Evolutionary conservation across 495 filamentous ascomycete genomes (phyloP).

Genomic region (Neurospora discreta): DNA sequence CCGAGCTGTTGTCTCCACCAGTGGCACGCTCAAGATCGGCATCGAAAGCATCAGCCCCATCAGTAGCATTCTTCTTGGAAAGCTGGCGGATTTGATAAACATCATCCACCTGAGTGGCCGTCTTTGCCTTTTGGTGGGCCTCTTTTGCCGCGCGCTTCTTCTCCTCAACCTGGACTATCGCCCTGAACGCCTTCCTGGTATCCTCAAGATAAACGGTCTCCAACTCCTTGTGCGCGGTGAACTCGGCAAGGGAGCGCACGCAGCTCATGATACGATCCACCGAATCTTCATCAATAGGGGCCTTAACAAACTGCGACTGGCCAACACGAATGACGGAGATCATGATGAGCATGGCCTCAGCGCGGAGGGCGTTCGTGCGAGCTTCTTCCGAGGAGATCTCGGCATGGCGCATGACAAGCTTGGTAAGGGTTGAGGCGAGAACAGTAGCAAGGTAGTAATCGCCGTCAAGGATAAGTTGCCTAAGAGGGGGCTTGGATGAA

Average conservation of each 20-base stretch:
- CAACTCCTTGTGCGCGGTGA: slow-evolving; percentile 75
- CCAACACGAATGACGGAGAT: slow-evolving; percentile 96
- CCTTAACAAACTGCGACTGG: slow-evolving; percentile 95
- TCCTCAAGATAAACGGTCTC: slow-evolving; percentile 92
- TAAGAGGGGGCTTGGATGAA: slow-evolving; percentile 89
- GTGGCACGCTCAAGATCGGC: slow-evolving; percentile 89
- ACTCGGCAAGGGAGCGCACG: slow-evolving; percentile 86
- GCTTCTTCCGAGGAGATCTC: slow-evolving; percentile 81
- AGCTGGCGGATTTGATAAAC: slow-evolving; percentile 86
- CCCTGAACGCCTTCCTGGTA: slow-evolving; percentile 88
- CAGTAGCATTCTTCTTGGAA: slow-evolving; percentile 77
- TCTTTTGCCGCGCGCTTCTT: slow-evolving; percentile 91
- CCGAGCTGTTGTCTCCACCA: slow-evolving; percentile 67
- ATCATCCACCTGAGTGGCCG: slow-evolving; percentile 90
- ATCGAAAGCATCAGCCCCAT: slow-evolving; percentile 77
- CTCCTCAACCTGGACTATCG: slow-evolving; percentile 97
- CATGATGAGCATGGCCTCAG: slow-evolving; percentile 99
- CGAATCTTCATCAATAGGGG: slow-evolving; percentile 94
- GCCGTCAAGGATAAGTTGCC: slow-evolving; percentile 91
- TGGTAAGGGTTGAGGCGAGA: slow-evolving; percentile 87
- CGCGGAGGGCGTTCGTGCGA: slow-evolving; percentile 86
- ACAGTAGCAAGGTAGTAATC: slow-evolving; percentile 97
- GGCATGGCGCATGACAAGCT: slow-evolving; percentile 95
- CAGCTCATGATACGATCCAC: slow-evolving; percentile 96
- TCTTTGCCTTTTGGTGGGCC: slow-evolving; percentile 84